phyloP scores from a whole-genome alignment of 1,284 basidiomycete species.

The Microbotryomycetes sp. region DNA sequence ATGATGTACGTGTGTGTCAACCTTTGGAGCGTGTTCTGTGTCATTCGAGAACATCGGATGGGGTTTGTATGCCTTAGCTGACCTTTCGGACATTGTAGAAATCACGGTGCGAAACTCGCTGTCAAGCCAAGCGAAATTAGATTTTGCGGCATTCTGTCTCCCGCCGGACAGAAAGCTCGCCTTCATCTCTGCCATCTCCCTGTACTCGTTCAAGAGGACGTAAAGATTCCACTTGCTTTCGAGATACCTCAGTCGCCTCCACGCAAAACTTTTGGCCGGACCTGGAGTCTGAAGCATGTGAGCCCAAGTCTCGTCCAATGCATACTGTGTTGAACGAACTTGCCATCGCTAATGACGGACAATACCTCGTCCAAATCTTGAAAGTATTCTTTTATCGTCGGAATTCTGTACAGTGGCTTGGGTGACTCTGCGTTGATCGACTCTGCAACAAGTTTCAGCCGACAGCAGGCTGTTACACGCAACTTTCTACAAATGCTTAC shows the following conservation, averaged over 20 bases:
- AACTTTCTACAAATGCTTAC: no score
- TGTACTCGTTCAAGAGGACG: slow-evolving; percentile 82
- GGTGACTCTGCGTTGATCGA: not conserved
- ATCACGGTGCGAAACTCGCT: slow-evolving; percentile 47
- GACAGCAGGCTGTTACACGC: no score
- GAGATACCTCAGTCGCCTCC: slow-evolving; percentile 83
- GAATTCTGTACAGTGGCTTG: slow-evolving; percentile 67
- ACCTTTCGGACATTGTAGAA: slow-evolving; percentile 95
- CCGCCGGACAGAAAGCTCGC: slow-evolving; percentile 47
- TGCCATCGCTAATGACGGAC: slow-evolving; percentile 39
- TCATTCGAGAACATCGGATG: not conserved
- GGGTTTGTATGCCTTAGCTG: not conserved
- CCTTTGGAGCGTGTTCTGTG: slow-evolving; percentile 38
- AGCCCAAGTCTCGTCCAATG: no score
- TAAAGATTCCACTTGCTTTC: slow-evolving; percentile 96
- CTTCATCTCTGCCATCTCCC: slow-evolving; percentile 96
- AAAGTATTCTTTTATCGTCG: slow-evolving; percentile 88
- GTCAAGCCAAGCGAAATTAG: not conserved
- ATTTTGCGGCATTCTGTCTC: slow-evolving; percentile 59
- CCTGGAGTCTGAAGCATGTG: slow-evolving; percentile 44
- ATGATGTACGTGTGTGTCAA: slow-evolving; percentile 98
- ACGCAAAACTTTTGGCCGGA: slow-evolving; percentile 93
- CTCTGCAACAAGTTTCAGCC: slow-evolving; percentile 3
- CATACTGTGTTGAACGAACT: no score
- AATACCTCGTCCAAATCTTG: slow-evolving; percentile 78